Evolutionary conservation across 2,329 filamentous ascomycete genomes (phyloP).

Genomic region (Capronia coronata): DNA sequence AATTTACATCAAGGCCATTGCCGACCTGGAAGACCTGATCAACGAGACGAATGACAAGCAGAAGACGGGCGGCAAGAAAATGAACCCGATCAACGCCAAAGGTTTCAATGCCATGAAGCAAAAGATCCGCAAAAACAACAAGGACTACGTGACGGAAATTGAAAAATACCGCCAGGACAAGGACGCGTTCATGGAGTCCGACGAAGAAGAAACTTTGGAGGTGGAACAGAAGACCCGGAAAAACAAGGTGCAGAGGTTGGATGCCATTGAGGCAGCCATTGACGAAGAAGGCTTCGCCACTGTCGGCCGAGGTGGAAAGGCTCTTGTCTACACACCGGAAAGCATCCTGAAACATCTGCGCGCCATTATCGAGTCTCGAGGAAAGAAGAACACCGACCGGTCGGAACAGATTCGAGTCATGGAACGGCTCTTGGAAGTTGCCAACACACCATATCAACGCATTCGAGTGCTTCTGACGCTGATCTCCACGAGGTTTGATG

Average conservation of each 20-base stretch:
- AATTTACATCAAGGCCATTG: constrained; percentile 83
- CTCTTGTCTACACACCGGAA: constrained; percentile 88
- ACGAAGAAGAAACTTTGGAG: constrained; percentile 60
- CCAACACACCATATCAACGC: constrained; percentile 84
- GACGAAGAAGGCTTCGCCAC: constrained; percentile 85
- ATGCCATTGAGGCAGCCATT: constrained; percentile 46
- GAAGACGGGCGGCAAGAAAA: constrained; percentile 94
- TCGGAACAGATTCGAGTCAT: constrained; percentile 92
- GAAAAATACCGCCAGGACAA: constrained; percentile 81
- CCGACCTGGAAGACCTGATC: constrained; percentile 89
- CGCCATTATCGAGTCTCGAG: constrained; percentile 86
- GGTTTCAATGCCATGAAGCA: constrained; percentile 96
- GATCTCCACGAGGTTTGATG: constrained; percentile 89
- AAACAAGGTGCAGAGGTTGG: constrained; percentile 42
- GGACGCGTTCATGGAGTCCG: constrained; percentile 79
- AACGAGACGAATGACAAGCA: constrained; percentile 92
- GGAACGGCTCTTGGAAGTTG: constrained; percentile 90
- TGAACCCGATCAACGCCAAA: constrained; percentile 92
- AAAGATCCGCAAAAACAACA: constrained; percentile 97
- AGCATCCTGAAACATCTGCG: constrained; percentile 97
- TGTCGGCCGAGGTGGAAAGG: constrained; percentile 81
- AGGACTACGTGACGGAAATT: constrained; percentile 82
- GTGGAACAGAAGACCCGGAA: constrained; percentile 40
- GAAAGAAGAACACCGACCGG: constrained; percentile 98
- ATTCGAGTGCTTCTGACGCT: constrained; percentile 87